Evolutionary conservation across 2,329 filamentous ascomycete genomes (phyloP).

Genomic region (Thelonectria rubi): DNA sequence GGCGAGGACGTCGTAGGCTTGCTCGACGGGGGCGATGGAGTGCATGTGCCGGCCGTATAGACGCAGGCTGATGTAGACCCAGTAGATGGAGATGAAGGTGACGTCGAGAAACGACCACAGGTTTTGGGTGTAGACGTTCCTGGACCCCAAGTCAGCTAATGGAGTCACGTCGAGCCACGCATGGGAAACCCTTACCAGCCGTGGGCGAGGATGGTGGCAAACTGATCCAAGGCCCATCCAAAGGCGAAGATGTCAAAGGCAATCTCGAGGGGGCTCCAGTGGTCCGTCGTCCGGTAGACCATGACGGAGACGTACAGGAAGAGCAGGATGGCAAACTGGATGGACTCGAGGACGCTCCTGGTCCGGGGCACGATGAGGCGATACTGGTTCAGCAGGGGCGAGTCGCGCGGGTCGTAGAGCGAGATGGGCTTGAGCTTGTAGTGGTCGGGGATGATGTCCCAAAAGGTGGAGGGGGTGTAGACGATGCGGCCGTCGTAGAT

Average conservation of each 20-base stretch:
- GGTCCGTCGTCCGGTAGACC: constrained; percentile 69
- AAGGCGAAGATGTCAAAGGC: constrained; percentile 77
- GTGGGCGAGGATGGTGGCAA: constrained; percentile 80
- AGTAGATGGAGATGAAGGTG: constrained; percentile 77
- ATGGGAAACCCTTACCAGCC: constrained; percentile 58
- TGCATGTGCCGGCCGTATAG: constrained; percentile 68
- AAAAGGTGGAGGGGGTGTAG: constrained; percentile 82
- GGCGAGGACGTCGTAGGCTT: constrained; percentile 81
- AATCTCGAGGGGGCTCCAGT: constrained; percentile 67
- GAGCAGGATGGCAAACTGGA: constrained; percentile 77
- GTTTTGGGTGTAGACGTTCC: constrained; percentile 87
- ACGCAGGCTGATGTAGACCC: constrained; percentile 73
- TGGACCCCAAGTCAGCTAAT: constrained; percentile 38
- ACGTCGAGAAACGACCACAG: constrained; percentile 89
- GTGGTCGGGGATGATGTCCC: constrained; percentile 85
- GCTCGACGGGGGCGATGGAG: constrained; percentile 62
- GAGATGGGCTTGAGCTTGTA: constrained; percentile 87
- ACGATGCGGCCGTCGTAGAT: constrained; percentile 84
- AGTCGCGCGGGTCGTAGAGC: constrained; percentile 79
- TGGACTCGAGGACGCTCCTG: constrained; percentile 76
- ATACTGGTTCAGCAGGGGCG: constrained; percentile 83
- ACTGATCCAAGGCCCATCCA: constrained; percentile 82
- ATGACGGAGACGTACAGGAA: constrained; percentile 77
- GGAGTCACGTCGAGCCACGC: not conserved
- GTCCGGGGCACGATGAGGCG: constrained; percentile 84